These are phyloP conservation scores for Astrothelium subdiscretum DNA, from an alignment of 495 filamentous ascomycete species.

Conservation along the genomic window DNA sequence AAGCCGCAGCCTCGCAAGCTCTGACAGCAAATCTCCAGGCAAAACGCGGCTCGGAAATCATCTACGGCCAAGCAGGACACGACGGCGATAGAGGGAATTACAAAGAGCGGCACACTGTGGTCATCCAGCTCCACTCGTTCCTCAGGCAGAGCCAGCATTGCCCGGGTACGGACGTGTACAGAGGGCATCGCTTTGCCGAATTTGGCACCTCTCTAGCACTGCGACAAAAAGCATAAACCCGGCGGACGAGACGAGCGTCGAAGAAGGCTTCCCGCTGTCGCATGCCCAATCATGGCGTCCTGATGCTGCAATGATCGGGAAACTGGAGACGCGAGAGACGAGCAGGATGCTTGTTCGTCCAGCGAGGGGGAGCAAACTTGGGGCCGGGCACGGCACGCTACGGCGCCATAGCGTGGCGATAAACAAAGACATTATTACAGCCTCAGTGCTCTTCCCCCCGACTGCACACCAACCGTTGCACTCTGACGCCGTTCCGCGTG, in stretches of 20 bases:
- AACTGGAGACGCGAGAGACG: not conserved
- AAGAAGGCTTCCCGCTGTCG: not conserved
- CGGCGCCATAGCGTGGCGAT: conserved; percentile 1
- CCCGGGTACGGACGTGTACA: conserved; percentile 1
- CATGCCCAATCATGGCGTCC: not conserved
- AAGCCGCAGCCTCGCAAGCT: conserved; percentile 1
- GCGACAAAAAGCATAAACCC: not conserved
- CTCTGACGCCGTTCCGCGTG: not conserved
- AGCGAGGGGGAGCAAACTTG: conserved; percentile 2
- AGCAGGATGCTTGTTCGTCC: not conserved
- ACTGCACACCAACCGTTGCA: not conserved
- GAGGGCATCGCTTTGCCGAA: not conserved
- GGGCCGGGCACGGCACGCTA: not conserved
- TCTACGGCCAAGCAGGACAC: not conserved
- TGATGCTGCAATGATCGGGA: not conserved
- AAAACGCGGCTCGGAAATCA: not conserved
- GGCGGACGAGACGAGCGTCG: not conserved
- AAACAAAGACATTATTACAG: not conserved
- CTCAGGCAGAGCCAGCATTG: conserved; percentile 3
- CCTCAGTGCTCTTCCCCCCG: not conserved
- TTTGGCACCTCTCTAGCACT: not conserved
- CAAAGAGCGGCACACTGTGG: not conserved
- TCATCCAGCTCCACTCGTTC: not conserved
- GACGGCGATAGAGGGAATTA: not conserved
- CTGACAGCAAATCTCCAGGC: not conserved